A percentile compares a stretch with the other conserved stretches of the same genome.
These are phyloP conservation scores for Myrica gale DNA, from an alignment of 306 rosid species.

Conservation along the genomic window DNA sequence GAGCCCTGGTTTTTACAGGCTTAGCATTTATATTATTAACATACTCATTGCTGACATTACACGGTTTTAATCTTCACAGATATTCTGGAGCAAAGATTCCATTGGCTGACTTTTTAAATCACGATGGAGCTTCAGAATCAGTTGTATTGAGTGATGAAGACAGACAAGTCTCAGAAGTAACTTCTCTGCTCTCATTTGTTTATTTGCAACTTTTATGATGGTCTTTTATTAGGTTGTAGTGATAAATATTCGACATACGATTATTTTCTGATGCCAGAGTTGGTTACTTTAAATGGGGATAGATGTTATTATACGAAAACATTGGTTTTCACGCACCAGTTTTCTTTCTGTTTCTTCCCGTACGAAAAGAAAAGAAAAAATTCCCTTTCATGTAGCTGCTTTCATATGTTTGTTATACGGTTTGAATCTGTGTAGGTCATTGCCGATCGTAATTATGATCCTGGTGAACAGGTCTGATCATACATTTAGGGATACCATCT, in stretches of 20 bases:
- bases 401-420: slow-evolving; percentile 8
- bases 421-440: slow-evolving; percentile 49
- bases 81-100: slow-evolving; percentile 78
- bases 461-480: slow-evolving; percentile 66
- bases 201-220: not conserved
- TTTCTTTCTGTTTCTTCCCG: not conserved
- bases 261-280: not conserved
- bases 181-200: slow-evolving; percentile 19
- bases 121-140: slow-evolving; percentile 67
- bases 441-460: slow-evolving; percentile 64
- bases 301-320: not conserved
- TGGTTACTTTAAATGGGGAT: slow-evolving; percentile 12
- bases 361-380: too few species aligned
- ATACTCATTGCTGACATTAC: not conserved
- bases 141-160: slow-evolving; percentile 65
- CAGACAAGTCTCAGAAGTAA: slow-evolving; percentile 63
- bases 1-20: not conserved
- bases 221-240: not conserved
- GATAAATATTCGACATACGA: not conserved
- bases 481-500: slow-evolving; percentile 8
- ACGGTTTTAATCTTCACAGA: slow-evolving; percentile 38
- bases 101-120: slow-evolving; percentile 84
- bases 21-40: slow-evolving; percentile 18
- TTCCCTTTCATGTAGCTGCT: not conserved
- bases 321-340: not conserved